phyloP scores from a whole-genome alignment of 805 yeast genomes.

The Metschnikowia noctiluminum region DNA sequence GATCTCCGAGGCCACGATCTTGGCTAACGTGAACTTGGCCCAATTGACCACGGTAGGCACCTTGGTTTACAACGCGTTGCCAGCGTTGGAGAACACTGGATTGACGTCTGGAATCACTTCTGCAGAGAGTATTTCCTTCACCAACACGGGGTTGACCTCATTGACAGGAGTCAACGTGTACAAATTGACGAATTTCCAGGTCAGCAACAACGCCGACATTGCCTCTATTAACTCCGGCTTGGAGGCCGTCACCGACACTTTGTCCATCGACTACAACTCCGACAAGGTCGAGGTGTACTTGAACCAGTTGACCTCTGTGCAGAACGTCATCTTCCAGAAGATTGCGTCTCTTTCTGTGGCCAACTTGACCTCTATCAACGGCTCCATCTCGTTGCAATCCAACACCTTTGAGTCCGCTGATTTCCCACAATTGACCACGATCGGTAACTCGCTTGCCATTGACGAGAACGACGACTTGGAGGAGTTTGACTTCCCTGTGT shows the following conservation, averaged over 20 bases:
- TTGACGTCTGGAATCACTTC: slow-evolving; percentile 67
- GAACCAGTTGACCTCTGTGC: slow-evolving; percentile 75
- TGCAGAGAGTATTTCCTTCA: slow-evolving; percentile 65
- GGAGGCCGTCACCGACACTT: slow-evolving; percentile 65
- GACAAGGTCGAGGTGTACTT: slow-evolving; percentile 66
- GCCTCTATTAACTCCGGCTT: slow-evolving; percentile 68
- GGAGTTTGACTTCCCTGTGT: slow-evolving; percentile 62
- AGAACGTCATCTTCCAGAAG: slow-evolving; percentile 82
- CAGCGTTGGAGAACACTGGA: slow-evolving; percentile 70
- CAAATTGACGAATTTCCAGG: slow-evolving; percentile 54
- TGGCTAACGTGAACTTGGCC: slow-evolving; percentile 71
- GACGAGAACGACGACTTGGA: slow-evolving; percentile 70
- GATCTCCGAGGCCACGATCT: slow-evolving; percentile 60
- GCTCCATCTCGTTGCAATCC: slow-evolving; percentile 77
- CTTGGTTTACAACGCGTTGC: slow-evolving; percentile 77
- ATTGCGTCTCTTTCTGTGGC: slow-evolving; percentile 70
- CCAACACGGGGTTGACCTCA: slow-evolving; percentile 69
- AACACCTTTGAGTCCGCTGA: slow-evolving; percentile 59
- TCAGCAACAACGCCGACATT: slow-evolving; percentile 88
- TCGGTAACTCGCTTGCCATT: slow-evolving; percentile 82
- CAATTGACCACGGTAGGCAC: slow-evolving; percentile 78
- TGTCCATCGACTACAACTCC: slow-evolving; percentile 85
- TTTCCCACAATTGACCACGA: slow-evolving; percentile 49
- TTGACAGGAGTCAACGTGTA: slow-evolving; percentile 62
- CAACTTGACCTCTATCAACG: slow-evolving; percentile 68